Base-by-base conservation (phyloP, 164 flowering plant species). In the Chimonanthus praecox region DNA sequence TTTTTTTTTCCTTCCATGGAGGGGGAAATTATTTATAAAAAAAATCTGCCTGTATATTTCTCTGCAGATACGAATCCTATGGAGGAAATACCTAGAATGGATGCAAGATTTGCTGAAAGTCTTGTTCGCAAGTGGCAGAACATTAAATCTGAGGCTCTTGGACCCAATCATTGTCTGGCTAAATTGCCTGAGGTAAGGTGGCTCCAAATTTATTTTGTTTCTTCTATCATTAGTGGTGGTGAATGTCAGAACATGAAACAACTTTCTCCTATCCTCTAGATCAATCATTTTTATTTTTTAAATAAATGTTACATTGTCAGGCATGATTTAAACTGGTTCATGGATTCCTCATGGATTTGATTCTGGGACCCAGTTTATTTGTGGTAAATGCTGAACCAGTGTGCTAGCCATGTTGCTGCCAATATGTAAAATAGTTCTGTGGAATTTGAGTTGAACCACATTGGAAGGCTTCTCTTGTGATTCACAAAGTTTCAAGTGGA, bases 101-200 rank as follows among this genome's bases (percentile, higher is more conserved):
- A 95, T 86, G 97, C 98, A 74, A 90, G 90, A 80, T 80, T 87
- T 72, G 99, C 99, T 0, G 99, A 95, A 85, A 79, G 63, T 83
- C 69, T 92, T 43, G 98, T 95, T 73, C 88, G 92, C 68, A 87
- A 86, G 80, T 95, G 99, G 99, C 99, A 95, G 85, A 80, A 73
- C 60, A 78, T 92, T 33, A 95, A 95, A 79, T 89, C 97, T 58
- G 85, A 83, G 83, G 97, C 98, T 45, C 92, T 95, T 79, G 99
- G 99, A 80, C 90, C 91, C 64, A 84, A 86, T 72, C 99, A 93
- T 83, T 79, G 78, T 72, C 77, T 92, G 33, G 85, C 58, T 49
- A 87, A 83, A 75, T 84, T 95, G 88, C 78, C 97, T 13, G 94
- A 95, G 99, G 99, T 95, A 77, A 81, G 79, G 10, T 61, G 47